Evolutionary conservation across 306 rosid genomes (phyloP), one percentile per base, ranked within the genome.

Genomic region (Cucumis melo): DNA sequence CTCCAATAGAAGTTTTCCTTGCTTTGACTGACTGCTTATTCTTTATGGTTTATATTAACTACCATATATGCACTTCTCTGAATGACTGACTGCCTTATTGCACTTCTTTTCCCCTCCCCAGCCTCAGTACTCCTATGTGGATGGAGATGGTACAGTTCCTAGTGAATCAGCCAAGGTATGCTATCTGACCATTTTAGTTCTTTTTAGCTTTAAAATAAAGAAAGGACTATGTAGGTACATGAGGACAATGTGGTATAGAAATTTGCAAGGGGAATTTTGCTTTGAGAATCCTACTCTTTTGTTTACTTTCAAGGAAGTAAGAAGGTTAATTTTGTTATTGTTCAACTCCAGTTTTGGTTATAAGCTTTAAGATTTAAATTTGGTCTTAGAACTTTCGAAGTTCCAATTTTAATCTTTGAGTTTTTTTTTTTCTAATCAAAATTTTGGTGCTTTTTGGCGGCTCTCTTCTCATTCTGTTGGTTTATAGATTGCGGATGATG

Each of bases 71-170:
- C 53, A 46, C 53, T 46, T 11, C 50, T 44, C 36, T 53, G 17
- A 53, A 16, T 55, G 60, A 3, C 60, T 29, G 32, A 61, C 42
- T 29, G 13, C 41, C 41, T 50, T 50, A 11, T 27, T 2, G 6
- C 56, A 44, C 14, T 10, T 74, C 6, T 6, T 55, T 12, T 13
- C 65, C 34, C 10, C 55, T 46, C 60, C 15, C 16, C 93, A 93
- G 97, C 96, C 98, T 27, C 81, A 75, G 82, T 93, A 91, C 83
- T 87, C 92, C 23, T 89, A 85, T 61, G 96, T 93, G 34, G 88
- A 90, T 54, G 98, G 97, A 78, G 98, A 93, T 76, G 98, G 91
- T 82, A 84, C 98, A 48, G 98, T 93, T 88, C 97, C 97, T 46
- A 64, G 91, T 63, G 98, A 93, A 85, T 93, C 98, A 74, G 89